Evolutionary conservation across 2,329 filamentous ascomycete genomes (phyloP).

Genomic region (Teratosphaeria nubilosa): DNA sequence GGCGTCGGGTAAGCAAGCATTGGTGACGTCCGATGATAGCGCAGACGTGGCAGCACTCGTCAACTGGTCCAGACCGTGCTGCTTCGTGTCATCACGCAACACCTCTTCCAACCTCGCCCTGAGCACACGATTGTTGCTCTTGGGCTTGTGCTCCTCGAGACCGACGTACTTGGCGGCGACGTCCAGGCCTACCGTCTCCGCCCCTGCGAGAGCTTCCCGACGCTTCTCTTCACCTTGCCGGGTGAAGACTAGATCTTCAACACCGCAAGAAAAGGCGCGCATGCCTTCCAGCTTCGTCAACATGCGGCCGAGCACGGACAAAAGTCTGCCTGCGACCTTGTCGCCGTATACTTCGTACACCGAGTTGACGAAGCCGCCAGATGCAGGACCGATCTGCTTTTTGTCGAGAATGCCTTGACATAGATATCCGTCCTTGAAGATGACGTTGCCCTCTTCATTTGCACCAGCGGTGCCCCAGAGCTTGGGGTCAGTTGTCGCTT

Average conservation of each 20-base stretch:
- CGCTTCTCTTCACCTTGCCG: constrained; percentile 64
- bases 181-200: constrained; percentile 60
- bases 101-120: constrained; percentile 76
- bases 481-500: constrained; percentile 65
- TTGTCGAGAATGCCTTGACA: constrained; percentile 91
- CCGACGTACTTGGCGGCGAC: constrained; percentile 85
- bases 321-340: constrained; percentile 70
- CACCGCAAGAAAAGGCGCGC: constrained; percentile 92
- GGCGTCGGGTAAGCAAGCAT: constrained; percentile 66
- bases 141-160: constrained; percentile 53
- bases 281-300: constrained; percentile 85
- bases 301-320: constrained; percentile 81
- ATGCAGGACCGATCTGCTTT: constrained; percentile 79
- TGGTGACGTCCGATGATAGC: constrained; percentile 70
- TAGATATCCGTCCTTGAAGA: constrained; percentile 79
- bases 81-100: constrained; percentile 80
- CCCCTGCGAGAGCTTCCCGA: constrained; percentile 56
- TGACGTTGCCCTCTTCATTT: constrained; percentile 67
- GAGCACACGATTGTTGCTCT: constrained; percentile 60
- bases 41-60: constrained; percentile 61
- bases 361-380: constrained; percentile 80
- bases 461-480: constrained; percentile 59
- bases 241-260: constrained; percentile 87
- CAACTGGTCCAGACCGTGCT: constrained; percentile 78
- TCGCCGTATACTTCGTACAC: constrained; percentile 91